Base-by-base conservation (phyloP, 2,329 filamentous ascomycete species). In the Periconia sp. region DNA sequence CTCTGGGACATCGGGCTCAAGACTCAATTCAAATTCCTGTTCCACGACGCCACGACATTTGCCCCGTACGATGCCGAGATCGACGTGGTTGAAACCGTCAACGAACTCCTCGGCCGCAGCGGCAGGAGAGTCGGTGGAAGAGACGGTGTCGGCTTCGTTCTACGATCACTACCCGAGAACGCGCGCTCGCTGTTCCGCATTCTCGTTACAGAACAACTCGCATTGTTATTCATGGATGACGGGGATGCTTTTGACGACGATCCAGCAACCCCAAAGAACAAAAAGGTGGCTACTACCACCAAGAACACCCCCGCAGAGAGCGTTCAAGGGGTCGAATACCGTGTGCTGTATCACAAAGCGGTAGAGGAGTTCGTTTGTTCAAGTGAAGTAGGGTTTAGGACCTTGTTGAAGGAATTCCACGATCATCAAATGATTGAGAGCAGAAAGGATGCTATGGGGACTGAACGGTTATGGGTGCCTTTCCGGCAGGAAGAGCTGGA, bases 341-440 rank as follows among this genome's bases (percentile, higher is more conserved):
- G 91, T 19, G 87, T 91, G 63, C 74, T 99, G 59, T 99, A 97
- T 69, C 92, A 96, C 71, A 97, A 96, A 77, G 92, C 94, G 2
- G 89, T 93, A 6, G 92, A 97, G 75, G 92, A 96, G 69, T 97
- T 99, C 73, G 94, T 99, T 47, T 97, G 93, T 72, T 94, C 90
- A 63, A 96, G 90, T 55, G 94, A 97, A 77, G 92, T 97, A 83
- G 92, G 91, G 57, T 97, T 97, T 77, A 83, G 94, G 56, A 96
- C 92, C 23, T 73, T 99, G 69, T 76, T 99, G 58, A 97, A 97
- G 76, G 94, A 99, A 83, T 94, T 99, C 73, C 91, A 97, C 70
- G 94, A 99, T 67, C 94, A 99, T 77, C 91, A 97, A 69, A 97
- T 99, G 86, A 89, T 99, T 58, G 91, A 91, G 51, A 95, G 90